Conservation (phyloP, 2,329 filamentous ascomycete species). For the Periconia sp. region DNA sequence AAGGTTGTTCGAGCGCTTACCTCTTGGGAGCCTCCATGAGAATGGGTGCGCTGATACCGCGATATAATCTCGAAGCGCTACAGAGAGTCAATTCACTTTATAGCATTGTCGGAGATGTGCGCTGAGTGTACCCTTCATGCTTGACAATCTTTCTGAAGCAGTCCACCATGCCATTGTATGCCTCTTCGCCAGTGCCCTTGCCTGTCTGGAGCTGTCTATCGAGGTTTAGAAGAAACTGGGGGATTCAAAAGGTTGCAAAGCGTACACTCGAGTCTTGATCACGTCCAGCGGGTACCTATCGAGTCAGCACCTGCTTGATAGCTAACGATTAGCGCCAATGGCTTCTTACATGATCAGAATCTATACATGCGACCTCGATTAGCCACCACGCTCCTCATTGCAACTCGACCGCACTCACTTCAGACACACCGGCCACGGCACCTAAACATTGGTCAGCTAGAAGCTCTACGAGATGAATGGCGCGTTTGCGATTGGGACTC, state of each 20-base stretch:
- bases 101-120: neutral
- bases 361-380: conserved; percentile 55
- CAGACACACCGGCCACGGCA: conserved; percentile 96
- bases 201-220: conserved; percentile 86
- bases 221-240: conserved; percentile 28
- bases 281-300: conserved; percentile 97
- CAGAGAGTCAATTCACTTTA: conserved; percentile 19
- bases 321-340: conserved; percentile 3
- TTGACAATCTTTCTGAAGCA: conserved; percentile 97
- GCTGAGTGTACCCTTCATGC: conserved; percentile 81
- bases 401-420: conserved; percentile 65
- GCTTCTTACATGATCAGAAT: conserved; percentile 81
- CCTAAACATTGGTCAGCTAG: conserved; percentile 56
- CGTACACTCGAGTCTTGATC: conserved; percentile 96
- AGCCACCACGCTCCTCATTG: conserved; percentile 25
- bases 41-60: conserved; percentile 93
- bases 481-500: conserved; percentile 45
- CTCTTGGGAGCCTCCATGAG: conserved; percentile 96
- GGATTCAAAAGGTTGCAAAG: conserved; percentile 8
- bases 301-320: conserved; percentile 1
- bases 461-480: conserved; percentile 14
- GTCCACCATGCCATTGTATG: conserved; percentile 96
- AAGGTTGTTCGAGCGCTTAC: conserved; percentile 29
- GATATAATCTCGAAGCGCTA: conserved; percentile 88
- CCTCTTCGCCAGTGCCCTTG: conserved; percentile 73